These are phyloP conservation scores for Ustilago cynodontis DNA, from an alignment of 1,284 basidiomycete species.

Conservation along the genomic window DNA sequence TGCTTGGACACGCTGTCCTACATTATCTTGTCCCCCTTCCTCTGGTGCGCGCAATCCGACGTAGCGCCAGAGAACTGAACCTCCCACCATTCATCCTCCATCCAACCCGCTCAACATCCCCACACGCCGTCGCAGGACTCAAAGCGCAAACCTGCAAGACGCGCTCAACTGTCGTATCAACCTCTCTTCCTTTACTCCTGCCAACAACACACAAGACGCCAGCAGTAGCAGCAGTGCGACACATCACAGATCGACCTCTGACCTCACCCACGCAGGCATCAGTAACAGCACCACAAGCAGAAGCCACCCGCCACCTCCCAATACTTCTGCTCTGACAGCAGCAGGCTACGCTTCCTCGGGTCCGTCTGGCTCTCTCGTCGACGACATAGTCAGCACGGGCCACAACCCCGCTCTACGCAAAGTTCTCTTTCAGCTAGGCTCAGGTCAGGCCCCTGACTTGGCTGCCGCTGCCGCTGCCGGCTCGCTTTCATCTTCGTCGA, in stretches of 20 bases:
- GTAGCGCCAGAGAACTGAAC: slow-evolving; percentile 35
- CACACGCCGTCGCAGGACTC: slow-evolving; percentile 51
- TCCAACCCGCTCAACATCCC: slow-evolving; percentile 52
- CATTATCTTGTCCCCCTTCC: not conserved
- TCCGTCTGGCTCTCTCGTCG: slow-evolving; percentile 13
- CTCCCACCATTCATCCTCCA: slow-evolving; percentile 47
- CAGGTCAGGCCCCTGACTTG: slow-evolving; percentile 33
- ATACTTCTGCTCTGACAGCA: not conserved
- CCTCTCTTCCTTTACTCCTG: slow-evolving; percentile 31
- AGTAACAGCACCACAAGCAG: slow-evolving; percentile 21
- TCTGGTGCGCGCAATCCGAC: slow-evolving; percentile 40
- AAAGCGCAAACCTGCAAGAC: slow-evolving; percentile 56
- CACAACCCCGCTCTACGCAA: slow-evolving; percentile 47
- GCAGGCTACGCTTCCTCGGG: slow-evolving; percentile 9
- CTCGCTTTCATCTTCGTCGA: slow-evolving; percentile 17
- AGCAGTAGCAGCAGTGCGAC: not conserved
- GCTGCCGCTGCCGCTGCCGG: slow-evolving; percentile 29
- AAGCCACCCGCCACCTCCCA: slow-evolving; percentile 24
- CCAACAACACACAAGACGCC: slow-evolving; percentile 5
- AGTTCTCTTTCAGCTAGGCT: slow-evolving; percentile 52
- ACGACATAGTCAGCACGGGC: slow-evolving; percentile 44
- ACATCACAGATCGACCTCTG: not conserved
- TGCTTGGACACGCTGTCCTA: not conserved
- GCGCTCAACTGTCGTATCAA: slow-evolving; percentile 55
- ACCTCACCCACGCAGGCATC: not conserved